These are phyloP conservation scores for Hypoxylon sp. DNA, from an alignment of 2,329 filamentous ascomycete species.

Conservation along the genomic window DNA sequence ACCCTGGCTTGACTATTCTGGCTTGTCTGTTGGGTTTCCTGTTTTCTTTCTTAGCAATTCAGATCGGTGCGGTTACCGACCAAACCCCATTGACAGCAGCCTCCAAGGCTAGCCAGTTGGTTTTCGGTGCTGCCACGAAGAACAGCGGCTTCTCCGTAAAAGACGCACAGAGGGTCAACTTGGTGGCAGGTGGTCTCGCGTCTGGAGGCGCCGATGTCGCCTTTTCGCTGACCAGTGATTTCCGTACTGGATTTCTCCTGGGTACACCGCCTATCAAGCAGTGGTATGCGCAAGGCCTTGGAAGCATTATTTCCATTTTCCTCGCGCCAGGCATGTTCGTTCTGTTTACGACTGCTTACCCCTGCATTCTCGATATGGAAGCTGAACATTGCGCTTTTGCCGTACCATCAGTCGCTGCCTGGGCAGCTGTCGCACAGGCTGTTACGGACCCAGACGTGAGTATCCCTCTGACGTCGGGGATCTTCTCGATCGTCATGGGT, in stretches of 20 bases:
- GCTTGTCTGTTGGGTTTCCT: constrained; percentile 71
- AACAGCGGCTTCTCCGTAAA: constrained; percentile 64
- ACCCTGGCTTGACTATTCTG: constrained; percentile 69
- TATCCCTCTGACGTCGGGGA: constrained; percentile 69
- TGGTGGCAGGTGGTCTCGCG: constrained; percentile 73
- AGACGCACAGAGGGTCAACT: constrained; percentile 74
- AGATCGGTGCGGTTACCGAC: constrained; percentile 72
- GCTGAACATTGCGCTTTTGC: constrained; percentile 70
- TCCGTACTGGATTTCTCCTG: constrained; percentile 77
- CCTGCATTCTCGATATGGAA: constrained; percentile 71
- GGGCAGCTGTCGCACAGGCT: constrained; percentile 75
- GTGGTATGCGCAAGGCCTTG: constrained; percentile 75
- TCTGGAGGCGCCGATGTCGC: constrained; percentile 69
- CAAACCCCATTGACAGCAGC: constrained; percentile 76
- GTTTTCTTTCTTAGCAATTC: constrained; percentile 73
- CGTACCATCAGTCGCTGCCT: constrained; percentile 75
- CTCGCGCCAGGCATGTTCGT: constrained; percentile 77
- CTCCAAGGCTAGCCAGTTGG: constrained; percentile 77
- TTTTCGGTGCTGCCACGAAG: constrained; percentile 75
- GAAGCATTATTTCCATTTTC: constrained; percentile 75
- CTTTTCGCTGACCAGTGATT: constrained; percentile 71
- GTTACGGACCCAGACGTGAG: constrained; percentile 70
- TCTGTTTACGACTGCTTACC: constrained; percentile 77
- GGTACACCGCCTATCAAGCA: constrained; percentile 75
- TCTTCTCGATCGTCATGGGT: constrained; percentile 71